These are phyloP conservation scores for Trichoderma asperelloides DNA, from an alignment of 495 filamentous ascomycete genomes.

Conservation along the genomic window DNA sequence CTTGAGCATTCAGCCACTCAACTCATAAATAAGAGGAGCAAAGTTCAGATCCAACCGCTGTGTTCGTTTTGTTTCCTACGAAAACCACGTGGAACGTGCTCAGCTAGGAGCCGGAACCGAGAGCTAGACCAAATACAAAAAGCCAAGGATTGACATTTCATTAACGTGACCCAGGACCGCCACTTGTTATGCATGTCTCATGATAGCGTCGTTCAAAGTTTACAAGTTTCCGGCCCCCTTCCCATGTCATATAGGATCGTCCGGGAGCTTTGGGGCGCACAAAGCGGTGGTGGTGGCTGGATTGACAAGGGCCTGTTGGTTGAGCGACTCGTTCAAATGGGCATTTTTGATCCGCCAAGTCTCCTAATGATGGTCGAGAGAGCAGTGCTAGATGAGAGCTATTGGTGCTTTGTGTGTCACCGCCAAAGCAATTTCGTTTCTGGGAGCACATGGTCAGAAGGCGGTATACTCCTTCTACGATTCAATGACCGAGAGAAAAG, in stretches of 20 bases:
- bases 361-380: neutral
- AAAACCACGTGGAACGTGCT: neutral
- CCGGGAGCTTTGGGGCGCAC: neutral
- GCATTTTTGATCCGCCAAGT: too few species aligned
- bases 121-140: neutral
- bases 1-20: constrained; percentile 1
- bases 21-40: neutral
- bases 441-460: neutral
- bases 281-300: neutral
- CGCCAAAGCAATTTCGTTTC: neutral
- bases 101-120: neutral
- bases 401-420: neutral
- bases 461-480: too few species aligned
- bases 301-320: neutral
- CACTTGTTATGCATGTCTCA: neutral
- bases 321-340: neutral
- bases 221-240: neutral
- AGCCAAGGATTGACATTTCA: neutral
- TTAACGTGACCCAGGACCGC: neutral
- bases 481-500: too few species aligned
- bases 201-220: neutral
- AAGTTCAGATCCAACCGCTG: neutral
- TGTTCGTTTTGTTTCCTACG: neutral
- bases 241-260: neutral
- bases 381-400: neutral